Base-by-base conservation (phyloP, 192 early-diverging fungal genomes). In the Dissophora globulifera region DNA sequence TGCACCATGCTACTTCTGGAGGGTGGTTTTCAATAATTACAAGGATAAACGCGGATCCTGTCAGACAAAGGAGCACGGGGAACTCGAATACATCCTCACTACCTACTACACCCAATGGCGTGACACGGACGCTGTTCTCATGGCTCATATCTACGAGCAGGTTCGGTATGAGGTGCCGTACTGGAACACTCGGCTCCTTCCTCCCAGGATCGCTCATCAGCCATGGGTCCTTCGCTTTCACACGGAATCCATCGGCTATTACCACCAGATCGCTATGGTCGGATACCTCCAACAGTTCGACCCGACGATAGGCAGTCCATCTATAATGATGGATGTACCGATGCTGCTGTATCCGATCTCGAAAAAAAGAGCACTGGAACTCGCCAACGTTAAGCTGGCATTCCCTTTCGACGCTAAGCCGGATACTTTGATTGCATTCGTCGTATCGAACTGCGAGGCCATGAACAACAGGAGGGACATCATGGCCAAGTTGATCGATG, bases 41-140 rank as follows among this genome's bases (percentile, higher is more conserved):
- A 19, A n/a, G n/a, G n/a, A n/a, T n/a, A n/a, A n/a, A n/a, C n/a
- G n/a, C n/a, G n/a, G n/a, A n/a, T n/a, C n/a, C n/a, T n/a, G n/a
- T n/a, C n/a, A n/a, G n/a, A n/a, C n/a, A n/a, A n/a, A n/a, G n/a
- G n/a, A n/a, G n/a, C n/a, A n/a, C n/a, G 46, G 20, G 42, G 27
- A 46, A 10, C 56, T 32, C 30, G 41, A 55, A 15, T 64, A 64
- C 27, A 64, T 53, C 29, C 22, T 26, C 25, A 61, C 57, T 2
- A 31, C 42, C 17, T 69, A 79, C 35, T 79, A 69, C 33, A 79
- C 76, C 30, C 43, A 64, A 15, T 79, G 51, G 27, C 6, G 60
- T 33, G 60, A 79, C 10, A 53, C 59, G 17, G 67, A 69, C 29
- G 54, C 69, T 5, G 33, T 79, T 19, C 57, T 42, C 30, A 50